Percentiles rank a stretch among this genome's conserved stretches.
phyloP scores from a whole-genome alignment of 768 basidiomycete species.

The Hemileccinum rubropunctum region DNA sequence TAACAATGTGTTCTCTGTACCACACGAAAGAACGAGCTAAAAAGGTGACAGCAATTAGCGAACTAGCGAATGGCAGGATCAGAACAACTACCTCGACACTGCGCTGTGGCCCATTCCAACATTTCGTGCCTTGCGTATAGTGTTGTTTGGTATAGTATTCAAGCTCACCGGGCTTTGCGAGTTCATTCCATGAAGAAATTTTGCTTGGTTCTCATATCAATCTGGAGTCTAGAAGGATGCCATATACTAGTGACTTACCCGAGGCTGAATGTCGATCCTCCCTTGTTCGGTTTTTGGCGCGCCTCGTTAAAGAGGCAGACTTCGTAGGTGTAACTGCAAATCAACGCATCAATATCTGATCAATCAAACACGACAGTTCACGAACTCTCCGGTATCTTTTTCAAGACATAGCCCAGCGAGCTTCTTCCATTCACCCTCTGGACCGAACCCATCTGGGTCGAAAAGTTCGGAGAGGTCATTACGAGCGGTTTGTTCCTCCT shows the following conservation, averaged over 20 bases:
- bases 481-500: slow-evolving; percentile 52
- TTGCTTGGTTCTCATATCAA: slow-evolving; percentile 40
- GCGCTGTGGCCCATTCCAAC: slow-evolving; percentile 96
- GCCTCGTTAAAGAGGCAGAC: slow-evolving; percentile 89
- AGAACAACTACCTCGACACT: slow-evolving; percentile 62
- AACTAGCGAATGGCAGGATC: background rate
- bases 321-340: slow-evolving; percentile 83
- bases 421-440: slow-evolving; percentile 94
- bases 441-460: slow-evolving; percentile 63
- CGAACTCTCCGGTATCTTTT: slow-evolving; percentile 88
- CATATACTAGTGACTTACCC: slow-evolving; percentile 57
- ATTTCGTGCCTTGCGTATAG: slow-evolving; percentile 82
- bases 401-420: slow-evolving; percentile 78
- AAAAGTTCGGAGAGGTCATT: slow-evolving; percentile 67
- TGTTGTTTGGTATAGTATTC: slow-evolving; percentile 80
- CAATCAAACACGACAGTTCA: slow-evolving; percentile 19
- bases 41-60: slow-evolving; percentile 2
- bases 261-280: slow-evolving; percentile 71
- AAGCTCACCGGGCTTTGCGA: slow-evolving; percentile 54
- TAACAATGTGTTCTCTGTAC: slow-evolving; percentile 76
- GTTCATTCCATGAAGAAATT: slow-evolving; percentile 77
- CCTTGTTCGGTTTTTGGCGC: slow-evolving; percentile 82
- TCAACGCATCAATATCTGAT: slow-evolving; percentile 6
- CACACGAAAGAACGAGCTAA: slow-evolving; percentile 81
- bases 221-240: background rate